Evolutionary conservation across 2,329 filamentous ascomycete genomes (phyloP), one percentile per base, ranked within the genome.

Genomic region (Ceratocystis colombiana): DNA sequence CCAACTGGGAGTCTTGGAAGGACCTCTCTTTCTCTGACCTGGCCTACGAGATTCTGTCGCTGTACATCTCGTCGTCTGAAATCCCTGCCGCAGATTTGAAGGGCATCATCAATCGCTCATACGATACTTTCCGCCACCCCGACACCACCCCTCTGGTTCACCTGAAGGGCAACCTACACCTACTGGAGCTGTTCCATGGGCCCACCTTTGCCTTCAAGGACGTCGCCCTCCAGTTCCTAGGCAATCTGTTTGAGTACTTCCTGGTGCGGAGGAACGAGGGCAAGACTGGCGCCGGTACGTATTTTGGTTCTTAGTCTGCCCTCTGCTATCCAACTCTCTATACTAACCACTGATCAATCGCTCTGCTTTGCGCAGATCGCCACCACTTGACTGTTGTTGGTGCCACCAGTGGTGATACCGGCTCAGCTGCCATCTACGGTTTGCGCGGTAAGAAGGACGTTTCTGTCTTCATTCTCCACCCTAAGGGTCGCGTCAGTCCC

Each of bases 161-260:
- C n/a, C 80, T 96, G 64, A 83, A 93, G 73, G 79, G 84, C 71
- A 88, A 93, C 74, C 79, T 96, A 53, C 86, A 96, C 74, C 80
- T 96, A 66, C 84, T 99, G 44, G 94, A 99, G 76, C 83, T 99
- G 55, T 99, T 97, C 81, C 93, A 97, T 75, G 94, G 94, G 1
- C 94, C 92, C 4, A 97, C 88, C 0, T 96, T 91, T 74, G 88
- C 93, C 1, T 97, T 97, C 80, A 96, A 97, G 77, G 93, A 97
- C 76, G 89, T 92, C 33, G 70, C 63, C 17, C 79, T 97, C 69
- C 93, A 97, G 72, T 94, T 96, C 73, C 79, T 99, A 1, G 94
- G 94, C n/a, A 97, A 99, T 73, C 80, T 99, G 1, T 97, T 95
- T 70, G 89, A 95, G 76, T 94, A 93, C 75, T 93, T 94, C 75